Percentiles rank a stretch among this genome's conserved stretches.
phyloP scores from a whole-genome alignment of 2,329 filamentous ascomycete species.

The Furcasterigmium furcatum region DNA sequence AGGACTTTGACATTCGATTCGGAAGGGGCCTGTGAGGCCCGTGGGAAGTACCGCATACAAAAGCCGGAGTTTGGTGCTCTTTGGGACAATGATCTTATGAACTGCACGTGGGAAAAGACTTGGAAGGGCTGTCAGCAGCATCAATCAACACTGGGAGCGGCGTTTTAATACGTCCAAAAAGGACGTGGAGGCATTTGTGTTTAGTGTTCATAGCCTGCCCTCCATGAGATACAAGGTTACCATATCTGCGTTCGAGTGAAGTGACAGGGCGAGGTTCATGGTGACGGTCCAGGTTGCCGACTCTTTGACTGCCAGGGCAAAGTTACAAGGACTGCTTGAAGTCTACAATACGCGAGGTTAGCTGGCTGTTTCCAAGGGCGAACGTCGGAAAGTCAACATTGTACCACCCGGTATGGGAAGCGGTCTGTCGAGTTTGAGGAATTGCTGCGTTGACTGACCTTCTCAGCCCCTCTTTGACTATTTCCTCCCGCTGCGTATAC shows the following conservation, averaged over 20 bases:
- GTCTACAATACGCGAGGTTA: too few species aligned
- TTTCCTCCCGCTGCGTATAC: constrained; percentile 36
- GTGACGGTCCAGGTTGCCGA: too few species aligned
- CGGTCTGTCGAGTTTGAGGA: too few species aligned
- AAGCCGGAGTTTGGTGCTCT: not conserved
- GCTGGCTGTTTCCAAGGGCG: too few species aligned
- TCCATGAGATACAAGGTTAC: not conserved
- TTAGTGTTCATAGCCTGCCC: not conserved
- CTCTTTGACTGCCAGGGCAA: too few species aligned
- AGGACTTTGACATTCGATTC: constrained; percentile 76
- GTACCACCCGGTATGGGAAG: too few species aligned
- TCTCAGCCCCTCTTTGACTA: constrained; percentile 30
- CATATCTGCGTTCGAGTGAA: too few species aligned
- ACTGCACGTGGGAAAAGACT: not conserved
- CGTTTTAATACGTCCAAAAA: too few species aligned
- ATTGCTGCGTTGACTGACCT: constrained; percentile 21
- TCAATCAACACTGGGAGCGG: not conserved
- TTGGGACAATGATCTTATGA: not conserved
- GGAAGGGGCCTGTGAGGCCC: constrained; percentile 28
- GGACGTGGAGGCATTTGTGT: not conserved
- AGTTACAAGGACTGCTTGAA: too few species aligned
- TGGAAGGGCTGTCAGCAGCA: not conserved
- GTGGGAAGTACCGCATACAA: not conserved
- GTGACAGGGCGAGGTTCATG: too few species aligned
- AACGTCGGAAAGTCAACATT: too few species aligned